Evolutionary conservation across 768 basidiomycete species (phyloP).

Genomic region (Tylopilus felleus): DNA sequence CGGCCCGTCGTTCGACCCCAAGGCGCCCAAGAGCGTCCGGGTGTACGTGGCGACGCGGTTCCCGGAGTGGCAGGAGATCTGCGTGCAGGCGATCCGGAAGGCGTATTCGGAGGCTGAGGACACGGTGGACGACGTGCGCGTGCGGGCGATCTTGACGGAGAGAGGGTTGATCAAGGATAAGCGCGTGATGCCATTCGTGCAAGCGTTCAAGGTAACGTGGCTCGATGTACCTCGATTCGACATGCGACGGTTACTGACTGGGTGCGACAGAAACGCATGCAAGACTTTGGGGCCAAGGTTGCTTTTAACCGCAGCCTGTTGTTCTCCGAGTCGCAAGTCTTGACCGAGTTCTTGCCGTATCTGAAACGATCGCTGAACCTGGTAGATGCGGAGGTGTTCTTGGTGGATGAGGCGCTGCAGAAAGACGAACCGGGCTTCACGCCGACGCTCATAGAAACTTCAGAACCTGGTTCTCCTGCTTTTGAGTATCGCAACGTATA

Average conservation of each 20-base stretch:
- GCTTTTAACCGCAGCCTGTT: conserved; percentile 82
- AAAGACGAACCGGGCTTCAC: conserved; percentile 58
- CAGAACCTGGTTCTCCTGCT: conserved; percentile 83
- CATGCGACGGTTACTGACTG: neutral
- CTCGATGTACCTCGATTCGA: neutral
- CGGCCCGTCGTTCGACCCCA: conserved; percentile 70
- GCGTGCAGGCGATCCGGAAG: conserved; percentile 72
- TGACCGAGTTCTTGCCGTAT: conserved; percentile 72
- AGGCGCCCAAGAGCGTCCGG: conserved; percentile 77
- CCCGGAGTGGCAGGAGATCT: conserved; percentile 91
- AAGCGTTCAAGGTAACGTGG: conserved; percentile 78
- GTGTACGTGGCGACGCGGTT: conserved; percentile 90
- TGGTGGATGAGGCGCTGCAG: conserved; percentile 63
- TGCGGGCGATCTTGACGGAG: conserved; percentile 62
- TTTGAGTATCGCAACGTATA: conserved; percentile 84
- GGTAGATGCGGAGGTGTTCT: conserved; percentile 65
- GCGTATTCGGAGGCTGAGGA: conserved; percentile 55
- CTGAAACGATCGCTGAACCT: conserved; percentile 73
- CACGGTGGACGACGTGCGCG: conserved; percentile 79
- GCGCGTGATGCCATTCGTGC: conserved; percentile 91
- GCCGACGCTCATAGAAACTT: conserved; percentile 69
- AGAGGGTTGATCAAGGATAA: conserved; percentile 93
- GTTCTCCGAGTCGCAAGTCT: conserved; percentile 77
- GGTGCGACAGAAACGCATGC: conserved; percentile 67
- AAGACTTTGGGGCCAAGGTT: conserved; percentile 65